Base-by-base conservation (phyloP, 2,329 filamentous ascomycete species). In the Hymenoscyphus fraxineus region DNA sequence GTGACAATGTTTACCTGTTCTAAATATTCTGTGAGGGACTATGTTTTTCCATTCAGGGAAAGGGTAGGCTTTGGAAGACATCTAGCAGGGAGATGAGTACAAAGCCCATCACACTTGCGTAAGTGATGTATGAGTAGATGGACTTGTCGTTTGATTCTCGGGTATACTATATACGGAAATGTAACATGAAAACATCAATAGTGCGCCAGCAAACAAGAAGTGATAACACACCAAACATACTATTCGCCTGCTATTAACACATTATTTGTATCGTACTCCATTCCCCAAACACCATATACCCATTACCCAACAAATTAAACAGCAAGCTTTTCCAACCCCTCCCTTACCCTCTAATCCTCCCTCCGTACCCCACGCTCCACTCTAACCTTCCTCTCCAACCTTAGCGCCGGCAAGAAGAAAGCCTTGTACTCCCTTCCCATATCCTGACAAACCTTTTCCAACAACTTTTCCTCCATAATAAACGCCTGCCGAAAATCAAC, bases 401-500 rank as follows among this genome's bases (percentile, higher is more conserved):
- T 65, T n/a, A 75, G 62, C 31, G 66, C 66, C 12, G 73, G 73
- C 12, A 75, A 61, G 1, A 31, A 61, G 47, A 67, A 74, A 3
- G 39, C 47, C 13, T 66, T 55, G 60, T 74, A 73, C 15, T 68
- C 68, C 61, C 39, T 61, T 12, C 65, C 71, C 16, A 54, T 58
- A n/a, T 68, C 65, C 31, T 51, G 57, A 38, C 67, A 70, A 6
- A 72, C 69, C 15, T 72, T 69, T 51, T 70, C 66, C 61, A 73
- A 44, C 3, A 66, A 54, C 35, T 61, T 69, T 39, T 73, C 70
- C 59, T 75, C 73, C 44, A 63, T 62, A 6, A 68, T 44, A 60
- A 75, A 72, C 16, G 61, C 63, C 47, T 70, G 70, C 10, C 69
- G 65, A 56, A 74, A 75, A 55, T 68, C 69, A 27, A 68, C 71